Evolutionary conservation across 2,329 filamentous ascomycete species (phyloP), one percentile per base, ranked within the genome.

Genomic region (Lojkania enalia): DNA sequence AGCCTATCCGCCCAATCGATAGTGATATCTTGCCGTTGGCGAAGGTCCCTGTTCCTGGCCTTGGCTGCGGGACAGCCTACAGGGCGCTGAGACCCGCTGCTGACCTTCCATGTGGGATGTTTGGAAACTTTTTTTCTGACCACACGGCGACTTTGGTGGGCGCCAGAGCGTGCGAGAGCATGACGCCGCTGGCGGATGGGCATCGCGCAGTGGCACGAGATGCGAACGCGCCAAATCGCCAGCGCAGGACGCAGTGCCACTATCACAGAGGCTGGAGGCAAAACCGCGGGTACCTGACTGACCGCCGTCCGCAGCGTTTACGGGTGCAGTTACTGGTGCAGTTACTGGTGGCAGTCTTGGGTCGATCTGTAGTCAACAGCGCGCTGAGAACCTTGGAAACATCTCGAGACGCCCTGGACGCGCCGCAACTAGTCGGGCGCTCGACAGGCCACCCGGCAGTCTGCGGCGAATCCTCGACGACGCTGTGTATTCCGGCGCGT

Each of bases 1-100:
- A 63, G 62, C 62, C 62, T 66, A 66, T 61, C 64, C 58, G 57
- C 57, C 65, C 65, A 69, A 69, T 69, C 65, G 65, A 69, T 69
- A 65, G 56, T 61, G 65, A 66, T 68, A 68, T 39, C 61, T 64
- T 55, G 48, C 60, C 63, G 63, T 58, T 51, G 51, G 42, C 46
- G 42, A 39, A n/a, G 32, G 54, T 52, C 58, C 61, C 61, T 62
- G 62, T 54, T 52, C 51, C 49, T 60, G 44, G 48, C 50, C 51
- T 55, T 52, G 54, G 53, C 53, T 41, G 45, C 49, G 49, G 46
- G 48, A 37, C 47, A 35, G 30, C 30, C 13, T n/a, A 32, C 15
- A 33, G 9, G 46, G 42, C 54, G 50, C 45, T 51, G 58, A 52
- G 48, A 48, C 46, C 41, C 43, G 49, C 42, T 55, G 61, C 55